phyloP scores from a whole-genome alignment of 169 alveolate species.

The Eimeria zaria region DNA sequence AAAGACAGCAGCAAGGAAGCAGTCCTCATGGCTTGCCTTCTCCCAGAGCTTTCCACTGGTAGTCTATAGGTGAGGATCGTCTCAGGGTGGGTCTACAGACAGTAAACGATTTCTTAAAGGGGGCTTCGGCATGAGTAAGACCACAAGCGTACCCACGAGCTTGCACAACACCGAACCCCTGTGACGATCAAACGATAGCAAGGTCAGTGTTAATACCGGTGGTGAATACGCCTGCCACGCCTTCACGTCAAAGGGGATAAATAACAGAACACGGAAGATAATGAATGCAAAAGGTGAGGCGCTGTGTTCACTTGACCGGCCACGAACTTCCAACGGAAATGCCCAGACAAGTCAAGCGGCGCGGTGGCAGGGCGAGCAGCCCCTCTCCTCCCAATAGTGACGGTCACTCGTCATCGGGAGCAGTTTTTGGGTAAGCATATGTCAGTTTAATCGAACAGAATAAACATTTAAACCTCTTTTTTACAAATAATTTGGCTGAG shows the following conservation, averaged over 20 bases:
- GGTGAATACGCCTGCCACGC: background rate
- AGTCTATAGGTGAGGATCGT: background rate
- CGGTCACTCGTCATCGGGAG: background rate
- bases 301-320: background rate
- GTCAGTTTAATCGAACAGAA: background rate
- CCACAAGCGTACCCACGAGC: background rate
- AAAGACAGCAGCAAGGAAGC: background rate
- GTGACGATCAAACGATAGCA: background rate
- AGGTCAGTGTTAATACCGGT: background rate
- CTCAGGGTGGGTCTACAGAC: background rate
- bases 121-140: background rate
- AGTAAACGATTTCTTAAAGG: background rate
- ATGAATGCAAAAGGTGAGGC: background rate
- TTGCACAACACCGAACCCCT: conserved; percentile 1
- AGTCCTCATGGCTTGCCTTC: background rate
- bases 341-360: background rate
- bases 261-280: background rate
- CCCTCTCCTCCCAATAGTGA: background rate
- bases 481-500: background rate
- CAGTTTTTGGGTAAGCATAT: background rate
- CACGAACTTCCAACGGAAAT: background rate
- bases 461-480: background rate
- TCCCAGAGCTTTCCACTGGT: background rate
- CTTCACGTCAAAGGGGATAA: background rate
- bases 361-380: conserved; percentile 4